Base-by-base conservation (phyloP, 1,284 basidiomycete species). In the Trichosporon sp. region DNA sequence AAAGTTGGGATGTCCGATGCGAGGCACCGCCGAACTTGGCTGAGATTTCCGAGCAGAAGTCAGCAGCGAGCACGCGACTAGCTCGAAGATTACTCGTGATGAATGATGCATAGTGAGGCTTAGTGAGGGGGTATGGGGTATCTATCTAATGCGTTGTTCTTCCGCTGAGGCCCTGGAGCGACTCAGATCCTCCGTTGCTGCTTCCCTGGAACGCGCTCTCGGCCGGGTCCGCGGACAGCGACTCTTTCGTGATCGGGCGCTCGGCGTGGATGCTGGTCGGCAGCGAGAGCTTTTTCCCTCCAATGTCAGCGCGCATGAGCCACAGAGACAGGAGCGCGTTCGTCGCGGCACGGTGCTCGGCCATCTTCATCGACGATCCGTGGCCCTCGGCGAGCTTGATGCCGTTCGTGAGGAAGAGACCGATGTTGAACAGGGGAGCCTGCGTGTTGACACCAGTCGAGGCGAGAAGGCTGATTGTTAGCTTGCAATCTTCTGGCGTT, bases 311-410 rank as follows among this genome's bases (percentile, higher is more conserved):
- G 16, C 79, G 74, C 21, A 83, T 78, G 5, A 81, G 75, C 76
- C 79, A 84, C 40, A 84, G 70, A 21, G 78, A 77, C 12, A 77
- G 73, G 4, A 84, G 75, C 14, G 80, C 83, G 72, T 84, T 84
- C 66, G 77, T 75, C 0, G 81, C 79, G 80, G 94, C 95, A 71
- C 97, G 87, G 85, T 90, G 97, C 84, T 98, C 94, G 16, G 95
- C 96, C 96, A 99, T 99, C 80, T 89, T 90, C 71, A 98, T 86
- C 16, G 92, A 94, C 77, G 90, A 92, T 65, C 97, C 97, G 79
- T 94, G 94, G 7, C 95, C 96, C 85, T 99, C 96, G 12, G 96
- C 94, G 2, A 99, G 88, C 85, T 98, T 90, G 35, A 86, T 77
- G 75, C 92, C 91, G 21, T 88, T 89, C 6, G 92, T 91, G n/a